A percentile compares a stretch with the other conserved stretches of the same genome.
Evolutionary conservation across 805 yeast species (phyloP).

Genomic region (Wickerhamomyces pijperi): DNA sequence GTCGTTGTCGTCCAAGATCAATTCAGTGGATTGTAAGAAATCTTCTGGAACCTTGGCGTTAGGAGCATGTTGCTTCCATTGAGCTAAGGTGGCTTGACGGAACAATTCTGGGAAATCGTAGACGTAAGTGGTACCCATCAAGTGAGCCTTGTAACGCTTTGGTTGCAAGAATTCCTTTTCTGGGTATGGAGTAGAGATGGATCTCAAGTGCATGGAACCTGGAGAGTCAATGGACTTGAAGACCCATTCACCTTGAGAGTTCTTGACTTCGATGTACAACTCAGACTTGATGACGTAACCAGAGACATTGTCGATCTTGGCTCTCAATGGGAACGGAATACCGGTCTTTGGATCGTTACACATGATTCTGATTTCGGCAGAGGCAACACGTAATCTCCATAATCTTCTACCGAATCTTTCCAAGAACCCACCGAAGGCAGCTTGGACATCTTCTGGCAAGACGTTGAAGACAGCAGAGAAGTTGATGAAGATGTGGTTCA

Average conservation of each 20-base stretch:
- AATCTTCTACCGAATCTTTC: conserved; percentile 95
- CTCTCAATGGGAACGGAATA: conserved; percentile 89
- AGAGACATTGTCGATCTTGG: conserved; percentile 89
- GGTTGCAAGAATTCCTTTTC: conserved; percentile 98
- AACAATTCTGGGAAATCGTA: conserved; percentile 98
- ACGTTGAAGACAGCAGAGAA: conserved; percentile 93
- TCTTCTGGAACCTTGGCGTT: conserved; percentile 59
- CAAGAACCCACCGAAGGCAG: conserved; percentile 94
- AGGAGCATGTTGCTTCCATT: conserved; percentile 67
- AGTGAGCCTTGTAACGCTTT: conserved; percentile 95
- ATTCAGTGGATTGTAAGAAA: conserved; percentile 67
- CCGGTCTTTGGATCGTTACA: conserved; percentile 85
- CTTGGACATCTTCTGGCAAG: conserved; percentile 91
- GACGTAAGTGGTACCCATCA: conserved; percentile 96
- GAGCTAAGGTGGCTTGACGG: conserved; percentile 79
- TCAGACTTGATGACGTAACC: conserved; percentile 97
- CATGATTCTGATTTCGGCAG: conserved; percentile 95
- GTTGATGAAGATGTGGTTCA: conserved; percentile 94
- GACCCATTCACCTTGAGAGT: conserved; percentile 90
- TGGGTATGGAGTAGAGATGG: conserved; percentile 92
- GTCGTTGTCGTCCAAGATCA: conserved; percentile 71
- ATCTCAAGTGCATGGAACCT: conserved; percentile 95
- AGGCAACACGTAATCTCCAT: conserved; percentile 93
- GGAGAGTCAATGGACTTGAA: conserved; percentile 92
- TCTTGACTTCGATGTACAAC: conserved; percentile 87